phyloP scores from a whole-genome alignment of 768 basidiomycete species.

The Amanita pseudoporphyria region DNA sequence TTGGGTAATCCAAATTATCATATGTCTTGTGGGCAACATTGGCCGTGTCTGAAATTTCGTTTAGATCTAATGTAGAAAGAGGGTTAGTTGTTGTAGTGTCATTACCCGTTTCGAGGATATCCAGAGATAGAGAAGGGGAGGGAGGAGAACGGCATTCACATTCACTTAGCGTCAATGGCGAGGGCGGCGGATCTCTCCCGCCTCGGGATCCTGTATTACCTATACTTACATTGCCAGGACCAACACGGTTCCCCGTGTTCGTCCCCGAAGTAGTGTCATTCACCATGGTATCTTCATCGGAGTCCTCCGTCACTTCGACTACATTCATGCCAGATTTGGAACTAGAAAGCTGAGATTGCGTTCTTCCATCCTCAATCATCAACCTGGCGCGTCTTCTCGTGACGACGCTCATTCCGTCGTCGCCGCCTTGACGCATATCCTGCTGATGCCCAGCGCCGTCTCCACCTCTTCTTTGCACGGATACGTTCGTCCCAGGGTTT shows the following conservation, averaged over 20 bases:
- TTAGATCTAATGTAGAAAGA: slow-evolving; percentile 3
- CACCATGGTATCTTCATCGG: slow-evolving; percentile 1
- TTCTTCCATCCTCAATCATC: slow-evolving; percentile 50
- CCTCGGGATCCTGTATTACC: not conserved
- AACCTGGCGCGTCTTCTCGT: slow-evolving; percentile 44
- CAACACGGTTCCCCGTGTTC: not conserved
- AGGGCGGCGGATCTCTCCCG: not conserved
- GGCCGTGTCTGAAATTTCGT: not conserved
- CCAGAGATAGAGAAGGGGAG: not conserved
- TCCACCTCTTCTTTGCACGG: slow-evolving; percentile 2
- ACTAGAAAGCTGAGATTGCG: slow-evolving; percentile 1
- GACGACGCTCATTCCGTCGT: slow-evolving; percentile 28
- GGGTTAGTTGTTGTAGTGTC: not conserved
- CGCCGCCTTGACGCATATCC: not conserved
- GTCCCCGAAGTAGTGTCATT: not conserved
- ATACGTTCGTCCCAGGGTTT: slow-evolving; percentile 13
- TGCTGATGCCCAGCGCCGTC: not conserved
- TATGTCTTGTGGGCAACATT: not conserved
- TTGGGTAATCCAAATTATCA: not conserved
- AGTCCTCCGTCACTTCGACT: not conserved
- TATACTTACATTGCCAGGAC: not conserved
- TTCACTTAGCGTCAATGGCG: slow-evolving; percentile 6
- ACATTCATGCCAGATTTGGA: not conserved
- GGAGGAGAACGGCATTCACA: slow-evolving; percentile 2
- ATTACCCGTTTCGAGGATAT: not conserved